Base-by-base conservation (phyloP, 2,329 filamentous ascomycete species). In the Elsinoe australis region DNA sequence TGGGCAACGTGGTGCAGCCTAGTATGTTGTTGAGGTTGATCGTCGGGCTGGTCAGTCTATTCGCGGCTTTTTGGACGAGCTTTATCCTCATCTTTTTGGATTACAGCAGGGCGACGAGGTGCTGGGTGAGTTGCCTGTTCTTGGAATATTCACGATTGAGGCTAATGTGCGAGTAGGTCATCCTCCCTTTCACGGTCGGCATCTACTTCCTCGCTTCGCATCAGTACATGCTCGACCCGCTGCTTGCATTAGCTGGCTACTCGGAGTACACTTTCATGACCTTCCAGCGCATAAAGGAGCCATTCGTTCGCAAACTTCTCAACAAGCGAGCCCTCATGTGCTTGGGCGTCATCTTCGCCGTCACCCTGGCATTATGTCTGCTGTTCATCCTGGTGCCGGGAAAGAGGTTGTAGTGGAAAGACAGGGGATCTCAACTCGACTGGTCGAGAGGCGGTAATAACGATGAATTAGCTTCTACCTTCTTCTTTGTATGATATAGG, bases 191-290 rank as follows among this genome's bases (percentile, higher is more conserved):
- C 68, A 88, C 87, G 1, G 68, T 98, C 26, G 90, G 88, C 18
- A 79, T 94, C 24, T 98, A 98, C 67, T 81, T 84, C 59, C 78
- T 95, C 26, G 79, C 84, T 21, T 92, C 89, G 2, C 94, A 96
- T 61, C 90, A 96, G 65, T 98, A 96, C 69, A 88, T 87, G 55
- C 79, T 98, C 45, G 92, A 98, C 60, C 90, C 94, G 0, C 72
- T 95, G 53, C 80, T 96, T 65, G 92, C 88, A 3, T 75, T 96
- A 15, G 65, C 85, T n/a, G 89, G 90, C 28, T 83, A 82, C 65
- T 95, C 89, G 71, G 94, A 98, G 70, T 95, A 96, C 69, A 95
- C 90, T 0, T 88, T 94, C 44, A 89, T 95, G 74, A 85, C 82
- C 66, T 95, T 94, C 71, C 84, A 85, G 18, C 78, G 80, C 32